Evolutionary conservation across 2,329 filamentous ascomycete genomes (phyloP).

Genomic region (Apiospora kogelbergensis): DNA sequence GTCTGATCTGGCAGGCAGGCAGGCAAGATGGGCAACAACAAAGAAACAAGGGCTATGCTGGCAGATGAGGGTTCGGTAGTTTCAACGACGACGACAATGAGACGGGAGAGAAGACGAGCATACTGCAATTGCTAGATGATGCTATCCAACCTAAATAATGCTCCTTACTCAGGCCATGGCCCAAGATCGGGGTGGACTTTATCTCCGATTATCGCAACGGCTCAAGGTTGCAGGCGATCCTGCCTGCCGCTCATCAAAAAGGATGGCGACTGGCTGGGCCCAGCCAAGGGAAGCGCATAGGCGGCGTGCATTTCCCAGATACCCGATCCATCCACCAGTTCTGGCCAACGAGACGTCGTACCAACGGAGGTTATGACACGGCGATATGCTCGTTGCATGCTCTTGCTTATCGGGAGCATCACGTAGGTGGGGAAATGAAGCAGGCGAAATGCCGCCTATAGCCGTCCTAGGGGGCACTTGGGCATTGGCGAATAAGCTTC

Average conservation of each 20-base stretch:
- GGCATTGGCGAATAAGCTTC: conserved; percentile 30
- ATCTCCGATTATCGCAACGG: conserved; percentile 13
- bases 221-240: conserved; percentile 8
- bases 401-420: conserved; percentile 28
- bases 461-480: conserved; percentile 21
- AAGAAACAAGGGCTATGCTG: not conserved
- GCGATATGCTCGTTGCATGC: conserved; percentile 22
- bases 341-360: conserved; percentile 23
- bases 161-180: conserved; percentile 4
- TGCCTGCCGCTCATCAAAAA: not conserved
- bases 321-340: conserved; percentile 9
- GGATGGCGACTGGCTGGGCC: not conserved
- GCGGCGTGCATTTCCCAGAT: conserved; percentile 3
- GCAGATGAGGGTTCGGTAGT: not conserved
- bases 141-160: conserved; percentile 1
- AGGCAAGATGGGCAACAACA: not conserved
- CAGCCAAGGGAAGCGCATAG: not conserved
- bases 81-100: not conserved
- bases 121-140: not conserved
- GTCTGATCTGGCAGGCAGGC: not conserved
- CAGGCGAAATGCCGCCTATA: conserved; percentile 29
- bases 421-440: conserved; percentile 29
- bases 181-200: not conserved
- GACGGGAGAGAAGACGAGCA: not conserved
- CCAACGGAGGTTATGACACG: conserved; percentile 28